Conservation (phyloP, 1,284 basidiomycete genomes). For the Boletellus dicymbophilus region DNA sequence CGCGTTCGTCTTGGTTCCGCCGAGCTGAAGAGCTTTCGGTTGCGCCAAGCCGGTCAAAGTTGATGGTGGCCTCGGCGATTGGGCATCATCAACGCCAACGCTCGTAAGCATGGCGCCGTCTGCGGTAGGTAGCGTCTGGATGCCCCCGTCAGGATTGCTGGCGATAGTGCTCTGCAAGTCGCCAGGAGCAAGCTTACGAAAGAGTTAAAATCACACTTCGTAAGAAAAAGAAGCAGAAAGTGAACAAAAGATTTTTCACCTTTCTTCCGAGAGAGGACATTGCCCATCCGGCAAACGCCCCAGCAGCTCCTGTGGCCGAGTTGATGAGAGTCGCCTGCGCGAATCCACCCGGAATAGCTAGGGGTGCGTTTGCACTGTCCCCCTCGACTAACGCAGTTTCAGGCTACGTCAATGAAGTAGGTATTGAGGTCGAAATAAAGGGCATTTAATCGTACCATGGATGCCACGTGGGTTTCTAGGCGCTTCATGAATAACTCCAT, state of each 20-base stretch:
- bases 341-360: slow-evolving; percentile 37
- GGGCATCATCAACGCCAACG: slow-evolving; percentile 9
- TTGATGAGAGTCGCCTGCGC: slow-evolving; percentile 69
- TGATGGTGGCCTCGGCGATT: slow-evolving; percentile 14
- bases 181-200: slow-evolving; percentile 59
- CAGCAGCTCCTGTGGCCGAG: slow-evolving; percentile 87
- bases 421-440: neutral
- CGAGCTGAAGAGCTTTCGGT: slow-evolving; percentile 71
- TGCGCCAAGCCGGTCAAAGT: slow-evolving; percentile 16
- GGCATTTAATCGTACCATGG: slow-evolving; percentile 61
- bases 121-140: slow-evolving; percentile 36
- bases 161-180: slow-evolving; percentile 74
- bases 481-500: slow-evolving; percentile 84
- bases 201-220: no score
- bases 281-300: slow-evolving; percentile 92
- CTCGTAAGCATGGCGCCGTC: slow-evolving; percentile 9
- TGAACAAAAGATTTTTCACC: slow-evolving; percentile 38
- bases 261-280: slow-evolving; percentile 85
- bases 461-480: slow-evolving; percentile 75
- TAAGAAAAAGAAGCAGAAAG: neutral
- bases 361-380: slow-evolving; percentile 30
- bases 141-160: slow-evolving; percentile 38
- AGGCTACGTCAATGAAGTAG: slow-evolving; percentile 50
- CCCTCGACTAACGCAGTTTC: slow-evolving; percentile 57
- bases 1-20: slow-evolving; percentile 49